Conservation (phyloP, 768 basidiomycete genomes). For the Kwoniella sp. region DNA sequence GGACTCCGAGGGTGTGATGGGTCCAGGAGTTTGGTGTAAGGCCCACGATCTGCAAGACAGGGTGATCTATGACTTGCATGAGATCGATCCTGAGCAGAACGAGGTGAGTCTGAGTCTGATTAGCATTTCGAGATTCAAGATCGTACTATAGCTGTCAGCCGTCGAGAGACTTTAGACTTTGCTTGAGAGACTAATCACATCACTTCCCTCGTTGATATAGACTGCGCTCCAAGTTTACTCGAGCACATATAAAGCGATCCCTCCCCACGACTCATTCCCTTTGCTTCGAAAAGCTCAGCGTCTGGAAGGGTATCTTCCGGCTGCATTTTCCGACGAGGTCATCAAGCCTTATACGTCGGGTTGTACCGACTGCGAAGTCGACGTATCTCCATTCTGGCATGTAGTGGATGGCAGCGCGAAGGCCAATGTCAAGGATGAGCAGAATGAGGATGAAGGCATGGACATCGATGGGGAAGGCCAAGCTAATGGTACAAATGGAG, state of each 20-base stretch:
- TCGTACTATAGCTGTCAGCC: too few species aligned
- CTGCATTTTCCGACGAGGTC: not conserved
- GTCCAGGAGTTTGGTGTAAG: constrained; percentile 73
- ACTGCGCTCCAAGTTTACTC: constrained; percentile 88
- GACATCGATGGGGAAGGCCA: constrained; percentile 22
- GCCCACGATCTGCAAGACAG: constrained; percentile 67
- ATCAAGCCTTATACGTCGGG: not conserved
- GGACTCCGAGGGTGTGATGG: constrained; percentile 76
- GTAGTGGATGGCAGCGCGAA: not conserved
- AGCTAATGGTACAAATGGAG: not conserved
- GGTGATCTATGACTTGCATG: constrained; percentile 78
- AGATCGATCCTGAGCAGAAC: constrained; percentile 72
- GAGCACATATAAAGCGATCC: constrained; percentile 78
- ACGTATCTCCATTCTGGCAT: constrained; percentile 50
- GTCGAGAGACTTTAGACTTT: too few species aligned
- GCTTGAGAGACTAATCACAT: too few species aligned
- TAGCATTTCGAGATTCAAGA: too few species aligned
- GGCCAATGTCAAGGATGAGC: constrained; percentile 19
- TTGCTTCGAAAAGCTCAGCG: constrained; percentile 85
- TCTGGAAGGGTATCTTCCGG: constrained; percentile 68
- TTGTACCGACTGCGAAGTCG: constrained; percentile 42
- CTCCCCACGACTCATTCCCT: constrained; percentile 70
- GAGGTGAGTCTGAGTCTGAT: constrained; percentile 62
- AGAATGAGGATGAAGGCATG: constrained; percentile 11
- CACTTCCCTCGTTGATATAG: constrained; percentile 58